Percentiles rank a stretch among this genome's conserved stretches.
Evolutionary conservation across 139 green algal species (phyloP).

Genomic region (Chlamydomonas applanata): DNA sequence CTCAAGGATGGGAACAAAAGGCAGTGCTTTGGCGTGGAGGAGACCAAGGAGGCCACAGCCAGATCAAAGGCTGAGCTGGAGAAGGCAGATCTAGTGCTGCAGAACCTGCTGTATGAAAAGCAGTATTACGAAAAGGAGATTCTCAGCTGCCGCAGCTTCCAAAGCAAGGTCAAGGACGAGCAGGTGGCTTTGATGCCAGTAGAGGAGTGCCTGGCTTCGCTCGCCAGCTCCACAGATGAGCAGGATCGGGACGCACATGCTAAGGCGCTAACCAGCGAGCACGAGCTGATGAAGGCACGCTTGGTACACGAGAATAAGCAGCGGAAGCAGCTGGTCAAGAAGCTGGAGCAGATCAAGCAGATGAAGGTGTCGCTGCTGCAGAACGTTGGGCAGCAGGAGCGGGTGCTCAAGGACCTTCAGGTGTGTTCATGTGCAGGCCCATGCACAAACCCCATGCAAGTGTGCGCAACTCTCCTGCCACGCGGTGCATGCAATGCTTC

Average conservation of each 20-base stretch:
- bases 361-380: slow-evolving; percentile 19
- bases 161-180: slow-evolving; percentile 49
- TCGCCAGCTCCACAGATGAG: slow-evolving; percentile 2
- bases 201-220: slow-evolving; percentile 45
- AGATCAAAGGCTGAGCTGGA: slow-evolving; percentile 58
- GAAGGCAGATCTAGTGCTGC: slow-evolving; percentile 47
- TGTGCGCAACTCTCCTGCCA: too few species aligned
- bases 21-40: slow-evolving; percentile 41
- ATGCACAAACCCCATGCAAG: too few species aligned
- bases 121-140: slow-evolving; percentile 79
- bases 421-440: too few species aligned
- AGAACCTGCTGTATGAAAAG: slow-evolving; percentile 17
- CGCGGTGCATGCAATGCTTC: too few species aligned
- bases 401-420: slow-evolving; percentile 48
- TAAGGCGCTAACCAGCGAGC: neutral
- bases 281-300: slow-evolving; percentile 45
- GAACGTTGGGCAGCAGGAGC: slow-evolving; percentile 29
- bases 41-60: slow-evolving; percentile 50
- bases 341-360: slow-evolving; percentile 36
- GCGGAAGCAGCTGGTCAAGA: slow-evolving; percentile 41
- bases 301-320: slow-evolving; percentile 51
- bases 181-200: slow-evolving; percentile 51
- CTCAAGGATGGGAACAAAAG: slow-evolving; percentile 44
- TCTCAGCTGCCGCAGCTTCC: slow-evolving; percentile 53
- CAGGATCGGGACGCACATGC: slow-evolving; percentile 7